Base-by-base conservation (phyloP, 495 filamentous ascomycete species). In the Hypomontagnella monticulosa region DNA sequence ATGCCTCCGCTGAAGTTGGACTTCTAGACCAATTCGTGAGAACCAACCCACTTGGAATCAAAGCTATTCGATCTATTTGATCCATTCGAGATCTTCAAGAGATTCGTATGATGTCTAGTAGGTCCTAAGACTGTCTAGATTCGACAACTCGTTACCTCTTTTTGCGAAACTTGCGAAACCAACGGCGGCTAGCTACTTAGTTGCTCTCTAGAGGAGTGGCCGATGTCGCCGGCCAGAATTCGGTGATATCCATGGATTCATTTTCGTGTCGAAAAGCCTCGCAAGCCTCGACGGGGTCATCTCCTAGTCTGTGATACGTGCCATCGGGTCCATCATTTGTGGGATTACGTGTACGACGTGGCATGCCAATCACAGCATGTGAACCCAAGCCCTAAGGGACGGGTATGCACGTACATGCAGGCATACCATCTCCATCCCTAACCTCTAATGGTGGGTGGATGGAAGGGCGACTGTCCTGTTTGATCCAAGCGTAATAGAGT, bases 401-500 rank as follows among this genome's bases (percentile, higher is more conserved):
- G 66, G 66, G 59, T 69, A 69, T 69, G 59, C 58, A 63, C 63
- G 58, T 36, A 49, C 53, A 57, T 62, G 58, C 57, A 58, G 16
- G 19, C 27, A 41, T 56, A 43, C 33, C 4, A 50, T 37, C 34
- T 16, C 16, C 18, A 14, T 23, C 47, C 18, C 9, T 14, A 6
- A 36, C 44, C 34, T 56, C 32, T 15, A 50, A 16, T 37, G 9
- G 32, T 50, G 32, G 34, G 14, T 36, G 47, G 47, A 20, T 4
- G 34, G 15, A 19, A 36, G 32, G 34, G 34, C 18, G 14, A 36
- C 32, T 15, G 34, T 1, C 30, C 32, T 19, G 47, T 32, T 20
- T 50, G 5, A 53, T 53, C 11, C 38, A 20, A 27, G 23, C 23
- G 23, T 8, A 30, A 12, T 14, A 12, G 11, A 10, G 46, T 12